These are phyloP conservation scores for Penicillium subrubescens DNA, from an alignment of 495 filamentous ascomycete species.

Conservation along the genomic window DNA sequence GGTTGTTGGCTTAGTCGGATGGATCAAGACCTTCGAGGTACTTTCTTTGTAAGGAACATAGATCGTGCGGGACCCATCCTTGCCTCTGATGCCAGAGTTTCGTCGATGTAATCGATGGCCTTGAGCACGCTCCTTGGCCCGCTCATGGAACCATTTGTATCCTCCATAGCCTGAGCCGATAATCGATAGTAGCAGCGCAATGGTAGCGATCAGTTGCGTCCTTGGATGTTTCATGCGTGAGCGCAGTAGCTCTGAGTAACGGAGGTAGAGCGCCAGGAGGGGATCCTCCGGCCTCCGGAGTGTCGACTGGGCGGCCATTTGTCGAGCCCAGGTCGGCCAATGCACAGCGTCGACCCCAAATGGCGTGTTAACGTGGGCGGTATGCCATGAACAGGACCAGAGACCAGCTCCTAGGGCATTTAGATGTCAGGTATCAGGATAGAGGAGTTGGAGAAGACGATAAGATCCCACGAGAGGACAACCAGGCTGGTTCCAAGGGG, in stretches of 20 bases:
- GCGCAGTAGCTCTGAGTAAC: conserved; percentile 64
- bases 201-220: conserved; percentile 70
- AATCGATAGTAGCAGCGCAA: conserved; percentile 74
- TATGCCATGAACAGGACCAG: conserved; percentile 18
- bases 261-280: conserved; percentile 65
- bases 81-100: conserved; percentile 89
- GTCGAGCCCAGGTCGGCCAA: conserved; percentile 16
- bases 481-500: conserved; percentile 20
- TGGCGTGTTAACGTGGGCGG: conserved; percentile 9
- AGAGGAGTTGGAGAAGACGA: not conserved
- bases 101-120: conserved; percentile 78
- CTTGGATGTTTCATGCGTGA: conserved; percentile 58
- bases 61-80: conserved; percentile 91
- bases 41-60: conserved; percentile 85
- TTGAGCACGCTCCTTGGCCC: conserved; percentile 74
- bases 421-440: not conserved
- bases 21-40: conserved; percentile 88
- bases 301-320: conserved; percentile 87
- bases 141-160: conserved; percentile 68
- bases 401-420: conserved; percentile 8
- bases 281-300: conserved; percentile 71
- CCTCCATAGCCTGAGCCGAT: conserved; percentile 74
- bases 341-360: conserved; percentile 12
- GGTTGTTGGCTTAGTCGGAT: conserved; percentile 88
- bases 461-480: conserved; percentile 9